phyloP scores from a whole-genome alignment of 257 asterid species.

The Gardenia jasminoides region DNA sequence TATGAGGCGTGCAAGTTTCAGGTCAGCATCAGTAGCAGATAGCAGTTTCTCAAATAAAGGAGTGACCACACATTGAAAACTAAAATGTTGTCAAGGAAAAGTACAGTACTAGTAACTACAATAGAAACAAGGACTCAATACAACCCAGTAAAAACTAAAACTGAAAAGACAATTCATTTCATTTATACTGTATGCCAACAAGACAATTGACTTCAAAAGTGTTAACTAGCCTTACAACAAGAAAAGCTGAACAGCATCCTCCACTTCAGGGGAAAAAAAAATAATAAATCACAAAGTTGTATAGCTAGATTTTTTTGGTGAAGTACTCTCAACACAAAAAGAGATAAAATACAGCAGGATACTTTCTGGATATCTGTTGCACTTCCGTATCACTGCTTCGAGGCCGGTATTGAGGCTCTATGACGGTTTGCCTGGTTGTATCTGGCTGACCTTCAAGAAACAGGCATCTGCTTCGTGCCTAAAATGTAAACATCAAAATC shows the following conservation, averaged over 20 bases:
- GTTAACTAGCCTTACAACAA: background rate
- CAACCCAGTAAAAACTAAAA: background rate
- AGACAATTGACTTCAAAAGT: background rate
- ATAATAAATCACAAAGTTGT: background rate
- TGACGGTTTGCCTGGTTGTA: slow-evolving; percentile 27
- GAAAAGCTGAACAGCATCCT: background rate
- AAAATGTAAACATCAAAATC: slow-evolving; percentile 4
- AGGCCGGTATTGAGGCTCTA: slow-evolving; percentile 52
- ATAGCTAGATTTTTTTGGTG: background rate
- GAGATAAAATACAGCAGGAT: slow-evolving; percentile 37
- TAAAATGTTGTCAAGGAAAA: slow-evolving; percentile 53
- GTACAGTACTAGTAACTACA: slow-evolving; percentile 6
- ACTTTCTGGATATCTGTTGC: slow-evolving; percentile 50
- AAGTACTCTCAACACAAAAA: background rate
- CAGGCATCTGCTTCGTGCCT: slow-evolving; percentile 58
- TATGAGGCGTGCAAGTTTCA: slow-evolving; percentile 52
- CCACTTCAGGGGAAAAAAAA: background rate
- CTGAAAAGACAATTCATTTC: background rate
- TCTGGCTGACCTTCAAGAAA: slow-evolving; percentile 43
- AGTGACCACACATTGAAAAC: slow-evolving; percentile 44
- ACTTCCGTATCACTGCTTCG: slow-evolving; percentile 41
- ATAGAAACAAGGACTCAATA: background rate
- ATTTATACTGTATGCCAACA: background rate
- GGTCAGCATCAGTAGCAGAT: slow-evolving; percentile 58
- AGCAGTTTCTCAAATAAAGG: slow-evolving; percentile 63